phyloP scores from a whole-genome alignment of 495 filamentous ascomycete species.

The Trichoderma orchidacearum region DNA sequence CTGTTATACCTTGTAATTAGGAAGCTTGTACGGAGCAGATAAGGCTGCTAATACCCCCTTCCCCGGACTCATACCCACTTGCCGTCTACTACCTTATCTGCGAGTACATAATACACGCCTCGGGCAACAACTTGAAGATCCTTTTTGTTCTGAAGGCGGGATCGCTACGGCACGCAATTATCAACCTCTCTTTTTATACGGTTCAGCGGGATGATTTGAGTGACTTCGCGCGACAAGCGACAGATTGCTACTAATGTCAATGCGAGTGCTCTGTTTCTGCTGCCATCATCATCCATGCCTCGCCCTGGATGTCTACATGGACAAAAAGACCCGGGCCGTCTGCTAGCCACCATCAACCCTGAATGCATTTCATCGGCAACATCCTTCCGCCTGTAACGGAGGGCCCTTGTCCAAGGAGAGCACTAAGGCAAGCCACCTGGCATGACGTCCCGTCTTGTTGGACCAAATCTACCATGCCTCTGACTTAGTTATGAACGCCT shows the following conservation, averaged over 20 bases:
- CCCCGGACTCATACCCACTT: conserved; percentile 1
- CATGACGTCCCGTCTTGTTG: background rate
- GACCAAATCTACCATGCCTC: background rate
- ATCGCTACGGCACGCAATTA: too few species aligned
- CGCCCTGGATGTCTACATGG: too few species aligned
- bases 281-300: too few species aligned
- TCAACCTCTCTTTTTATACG: too few species aligned
- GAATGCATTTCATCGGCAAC: background rate
- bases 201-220: too few species aligned
- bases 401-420: background rate
- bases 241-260: too few species aligned
- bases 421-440: background rate
- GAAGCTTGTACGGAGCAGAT: too few species aligned
- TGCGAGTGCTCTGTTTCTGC: too few species aligned
- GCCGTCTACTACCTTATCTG: background rate
- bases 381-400: background rate
- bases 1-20: too few species aligned
- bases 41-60: background rate
- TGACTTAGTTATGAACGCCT: background rate
- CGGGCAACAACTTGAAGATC: background rate
- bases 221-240: background rate
- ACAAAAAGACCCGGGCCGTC: too few species aligned
- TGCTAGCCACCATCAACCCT: background rate
- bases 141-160: too few species aligned
- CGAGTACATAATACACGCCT: background rate